These are phyloP conservation scores for Claviceps monticola DNA, from an alignment of 2,329 filamentous ascomycete species.

Conservation along the genomic window DNA sequence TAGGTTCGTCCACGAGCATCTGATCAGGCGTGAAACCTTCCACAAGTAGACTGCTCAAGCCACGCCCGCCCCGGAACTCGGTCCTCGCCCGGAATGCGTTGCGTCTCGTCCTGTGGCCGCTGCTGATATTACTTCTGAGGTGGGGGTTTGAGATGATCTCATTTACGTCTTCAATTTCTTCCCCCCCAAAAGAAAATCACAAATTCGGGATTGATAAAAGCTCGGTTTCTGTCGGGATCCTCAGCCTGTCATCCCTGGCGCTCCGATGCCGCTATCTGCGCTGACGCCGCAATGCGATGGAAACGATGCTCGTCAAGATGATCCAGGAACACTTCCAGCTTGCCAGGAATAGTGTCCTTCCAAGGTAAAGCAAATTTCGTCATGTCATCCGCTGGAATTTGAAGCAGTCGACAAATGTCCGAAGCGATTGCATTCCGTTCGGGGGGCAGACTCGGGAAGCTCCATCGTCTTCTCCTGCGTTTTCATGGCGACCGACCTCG, in stretches of 20 bases:
- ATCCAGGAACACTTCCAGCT: conserved; percentile 3
- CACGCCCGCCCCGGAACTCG: conserved; percentile 10
- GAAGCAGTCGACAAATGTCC: too few relatives aligned
- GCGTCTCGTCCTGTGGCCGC: neutral
- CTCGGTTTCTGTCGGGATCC: neutral
- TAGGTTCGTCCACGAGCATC: neutral
- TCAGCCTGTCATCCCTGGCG: neutral
- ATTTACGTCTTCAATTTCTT: neutral
- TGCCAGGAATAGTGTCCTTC: neutral
- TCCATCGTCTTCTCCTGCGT: too few relatives aligned
- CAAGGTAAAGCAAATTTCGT: neutral
- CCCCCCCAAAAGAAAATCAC: neutral
- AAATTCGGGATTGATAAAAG: neutral
- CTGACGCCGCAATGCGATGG: neutral
- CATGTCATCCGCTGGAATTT: too few relatives aligned
- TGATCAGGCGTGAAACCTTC: conserved; percentile 10
- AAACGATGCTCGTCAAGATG: neutral
- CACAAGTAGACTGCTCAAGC: conserved; percentile 12
- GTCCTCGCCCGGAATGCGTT: neutral
- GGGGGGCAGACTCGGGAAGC: too few relatives aligned
- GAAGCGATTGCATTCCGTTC: too few relatives aligned
- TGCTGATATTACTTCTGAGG: neutral
- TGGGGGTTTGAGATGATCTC: neutral
- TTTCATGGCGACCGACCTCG: too few relatives aligned
- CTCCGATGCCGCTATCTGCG: too few relatives aligned